These are phyloP conservation scores for Ustilago esculenta DNA, from an alignment of 1,284 basidiomycete species.

Conservation along the genomic window DNA sequence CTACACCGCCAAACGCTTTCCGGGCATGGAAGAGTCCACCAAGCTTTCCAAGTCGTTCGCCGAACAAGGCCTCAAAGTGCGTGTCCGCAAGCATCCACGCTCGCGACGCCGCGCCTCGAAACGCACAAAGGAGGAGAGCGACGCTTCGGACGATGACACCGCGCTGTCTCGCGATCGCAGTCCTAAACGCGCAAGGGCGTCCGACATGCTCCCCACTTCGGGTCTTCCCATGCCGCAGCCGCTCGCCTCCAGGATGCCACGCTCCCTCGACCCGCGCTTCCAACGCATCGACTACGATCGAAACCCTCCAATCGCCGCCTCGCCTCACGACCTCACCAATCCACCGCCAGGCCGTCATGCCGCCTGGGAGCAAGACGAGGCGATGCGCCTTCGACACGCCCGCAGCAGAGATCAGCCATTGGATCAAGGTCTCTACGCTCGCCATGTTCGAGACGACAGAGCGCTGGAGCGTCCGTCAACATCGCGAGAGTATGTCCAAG, in stretches of 20 bases:
- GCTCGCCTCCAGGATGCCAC: conserved; percentile 10
- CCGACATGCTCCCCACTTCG: conserved; percentile 21
- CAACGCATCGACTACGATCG: conserved; percentile 21
- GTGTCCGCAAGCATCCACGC: conserved; percentile 62
- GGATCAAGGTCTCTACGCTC: conserved; percentile 11
- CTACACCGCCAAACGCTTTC: conserved; percentile 62
- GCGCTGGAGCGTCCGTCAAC: neutral
- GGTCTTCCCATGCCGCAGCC: conserved; percentile 22
- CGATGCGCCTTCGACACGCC: conserved; percentile 9
- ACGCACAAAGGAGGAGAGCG: conserved; percentile 41
- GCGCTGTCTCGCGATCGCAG: conserved; percentile 15
- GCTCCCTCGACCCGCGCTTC: conserved; percentile 17
- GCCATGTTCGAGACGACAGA: conserved; percentile 9
- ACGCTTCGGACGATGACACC: conserved; percentile 32
- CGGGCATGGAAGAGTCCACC: conserved; percentile 64
- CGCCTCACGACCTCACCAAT: conserved; percentile 3
- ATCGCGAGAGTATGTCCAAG: conserved; percentile 8
- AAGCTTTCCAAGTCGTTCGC: conserved; percentile 58
- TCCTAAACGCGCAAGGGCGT: conserved; percentile 33
- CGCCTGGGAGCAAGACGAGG: conserved; percentile 24
- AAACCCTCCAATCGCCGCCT: conserved; percentile 1
- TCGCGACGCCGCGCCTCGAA: conserved; percentile 41
- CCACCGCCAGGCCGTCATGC: neutral
- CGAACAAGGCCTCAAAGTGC: conserved; percentile 62
- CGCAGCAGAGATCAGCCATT: conserved; percentile 16